Evolutionary conservation across 495 filamentous ascomycete genomes (phyloP).

Genomic region (Penicillium ochrochloron): DNA sequence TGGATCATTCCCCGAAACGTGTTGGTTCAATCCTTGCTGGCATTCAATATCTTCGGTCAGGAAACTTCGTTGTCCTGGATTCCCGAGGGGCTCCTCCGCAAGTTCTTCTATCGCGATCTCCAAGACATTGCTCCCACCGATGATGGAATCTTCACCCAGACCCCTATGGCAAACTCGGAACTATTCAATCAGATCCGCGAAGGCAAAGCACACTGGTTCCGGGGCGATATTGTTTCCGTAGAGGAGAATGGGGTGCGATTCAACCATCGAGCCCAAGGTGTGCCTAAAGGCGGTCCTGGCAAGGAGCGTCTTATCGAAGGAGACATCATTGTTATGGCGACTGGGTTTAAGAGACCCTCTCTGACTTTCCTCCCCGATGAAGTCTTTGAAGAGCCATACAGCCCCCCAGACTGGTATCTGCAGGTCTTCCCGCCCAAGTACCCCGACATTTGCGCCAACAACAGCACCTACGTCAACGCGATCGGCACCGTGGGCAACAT

Average conservation of each 20-base stretch:
- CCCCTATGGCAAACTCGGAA: slow-evolving; percentile 85
- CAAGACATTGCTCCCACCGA: slow-evolving; percentile 70
- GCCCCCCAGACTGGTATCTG: slow-evolving; percentile 85
- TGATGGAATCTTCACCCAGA: slow-evolving; percentile 72
- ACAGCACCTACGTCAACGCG: slow-evolving; percentile 81
- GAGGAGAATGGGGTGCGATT: slow-evolving; percentile 67
- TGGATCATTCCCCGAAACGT: slow-evolving; percentile 88
- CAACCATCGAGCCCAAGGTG: slow-evolving; percentile 71
- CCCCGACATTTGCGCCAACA: slow-evolving; percentile 73
- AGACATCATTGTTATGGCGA: slow-evolving; percentile 84
- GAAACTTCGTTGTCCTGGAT: slow-evolving; percentile 78
- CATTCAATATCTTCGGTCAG: slow-evolving; percentile 78
- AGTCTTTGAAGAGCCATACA: slow-evolving; percentile 71
- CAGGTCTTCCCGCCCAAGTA: slow-evolving; percentile 73
- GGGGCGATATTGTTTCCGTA: slow-evolving; percentile 74
- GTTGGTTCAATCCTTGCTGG: slow-evolving; percentile 71
- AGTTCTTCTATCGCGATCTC: slow-evolving; percentile 87
- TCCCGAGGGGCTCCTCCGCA: slow-evolving; percentile 72
- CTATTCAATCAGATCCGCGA: slow-evolving; percentile 77
- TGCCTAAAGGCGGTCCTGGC: slow-evolving; percentile 74
- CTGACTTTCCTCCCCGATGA: slow-evolving; percentile 74
- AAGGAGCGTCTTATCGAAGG: slow-evolving; percentile 62
- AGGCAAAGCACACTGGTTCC: slow-evolving; percentile 77
- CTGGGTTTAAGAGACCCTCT: slow-evolving; percentile 75
- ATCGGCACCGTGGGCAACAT: slow-evolving; percentile 83